Evolutionary conservation across 306 rosid species (phyloP).

Genomic region (Purshia tridentata): DNA sequence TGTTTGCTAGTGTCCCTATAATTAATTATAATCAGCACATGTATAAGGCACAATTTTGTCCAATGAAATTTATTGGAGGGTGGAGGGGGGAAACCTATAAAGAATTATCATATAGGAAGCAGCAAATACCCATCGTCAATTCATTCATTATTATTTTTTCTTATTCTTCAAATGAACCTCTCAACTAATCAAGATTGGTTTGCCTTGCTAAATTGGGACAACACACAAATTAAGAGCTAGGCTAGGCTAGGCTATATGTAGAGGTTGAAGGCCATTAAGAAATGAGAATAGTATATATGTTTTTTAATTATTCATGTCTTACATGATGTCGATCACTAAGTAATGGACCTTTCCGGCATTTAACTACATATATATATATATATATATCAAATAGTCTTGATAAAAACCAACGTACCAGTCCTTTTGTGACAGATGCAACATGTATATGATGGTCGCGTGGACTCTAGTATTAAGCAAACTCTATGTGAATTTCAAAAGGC

Average conservation of each 20-base stretch:
- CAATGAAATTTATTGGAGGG: neutral
- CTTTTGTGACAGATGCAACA: neutral
- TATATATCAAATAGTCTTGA: neutral
- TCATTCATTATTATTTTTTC: neutral
- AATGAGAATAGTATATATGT: neutral
- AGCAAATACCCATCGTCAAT: neutral
- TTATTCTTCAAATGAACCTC: neutral
- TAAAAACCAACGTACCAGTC: constrained; percentile 1
- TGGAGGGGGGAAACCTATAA: no score
- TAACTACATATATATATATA: neutral
- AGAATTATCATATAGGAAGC: neutral
- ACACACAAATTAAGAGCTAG: neutral
- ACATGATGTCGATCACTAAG: neutral
- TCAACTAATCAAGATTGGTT: neutral
- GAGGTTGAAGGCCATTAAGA: neutral
- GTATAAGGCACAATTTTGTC: neutral
- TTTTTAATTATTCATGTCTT: neutral
- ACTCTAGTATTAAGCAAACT: no score
- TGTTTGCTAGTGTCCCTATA: no score
- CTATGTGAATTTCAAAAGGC: neutral
- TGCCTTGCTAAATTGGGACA: neutral
- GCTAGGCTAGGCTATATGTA: neutral
- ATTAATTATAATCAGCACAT: no score
- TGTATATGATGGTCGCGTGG: neutral
- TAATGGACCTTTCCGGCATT: neutral